Conservation (phyloP, 768 basidiomycete species). For the Rubroboletus pulcherrimus region DNA sequence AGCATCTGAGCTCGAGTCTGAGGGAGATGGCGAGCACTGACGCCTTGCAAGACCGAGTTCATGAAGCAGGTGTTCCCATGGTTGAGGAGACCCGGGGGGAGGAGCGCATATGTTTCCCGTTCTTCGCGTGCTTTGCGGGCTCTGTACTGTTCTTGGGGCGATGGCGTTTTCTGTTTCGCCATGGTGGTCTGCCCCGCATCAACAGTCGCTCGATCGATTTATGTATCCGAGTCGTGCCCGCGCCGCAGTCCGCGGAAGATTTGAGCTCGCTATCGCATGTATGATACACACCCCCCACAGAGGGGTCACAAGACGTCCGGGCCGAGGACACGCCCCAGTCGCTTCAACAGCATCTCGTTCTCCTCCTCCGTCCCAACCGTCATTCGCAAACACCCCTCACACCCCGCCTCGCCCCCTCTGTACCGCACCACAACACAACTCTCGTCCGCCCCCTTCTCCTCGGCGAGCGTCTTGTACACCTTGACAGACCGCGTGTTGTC, state of each 20-base stretch:
- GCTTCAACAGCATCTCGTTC: conserved; percentile 55
- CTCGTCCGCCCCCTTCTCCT: conserved; percentile 75
- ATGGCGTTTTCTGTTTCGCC: conserved; percentile 52
- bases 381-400: conserved; percentile 81
- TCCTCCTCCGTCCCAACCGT: conserved; percentile 86
- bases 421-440: conserved; percentile 88
- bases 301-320: background rate
- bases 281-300: background rate
- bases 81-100: conserved; percentile 74
- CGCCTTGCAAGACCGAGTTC: conserved; percentile 91
- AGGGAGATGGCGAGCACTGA: conserved; percentile 37
- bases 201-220: background rate
- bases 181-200: conserved; percentile 15
- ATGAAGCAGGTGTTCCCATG: conserved; percentile 94
- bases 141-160: conserved; percentile 61
- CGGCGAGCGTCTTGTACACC: conserved; percentile 82
- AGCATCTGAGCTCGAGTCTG: background rate
- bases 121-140: conserved; percentile 61
- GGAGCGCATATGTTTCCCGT: conserved; percentile 50
- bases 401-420: conserved; percentile 83
- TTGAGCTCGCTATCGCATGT: background rate
- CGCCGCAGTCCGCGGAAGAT: background rate
- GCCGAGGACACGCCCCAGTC: conserved; percentile 42
- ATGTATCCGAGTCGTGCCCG: too few species aligned
- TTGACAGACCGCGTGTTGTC: conserved; percentile 59